Evolutionary conservation across 495 filamentous ascomycete species (phyloP).

Genomic region (Viridothelium virens): DNA sequence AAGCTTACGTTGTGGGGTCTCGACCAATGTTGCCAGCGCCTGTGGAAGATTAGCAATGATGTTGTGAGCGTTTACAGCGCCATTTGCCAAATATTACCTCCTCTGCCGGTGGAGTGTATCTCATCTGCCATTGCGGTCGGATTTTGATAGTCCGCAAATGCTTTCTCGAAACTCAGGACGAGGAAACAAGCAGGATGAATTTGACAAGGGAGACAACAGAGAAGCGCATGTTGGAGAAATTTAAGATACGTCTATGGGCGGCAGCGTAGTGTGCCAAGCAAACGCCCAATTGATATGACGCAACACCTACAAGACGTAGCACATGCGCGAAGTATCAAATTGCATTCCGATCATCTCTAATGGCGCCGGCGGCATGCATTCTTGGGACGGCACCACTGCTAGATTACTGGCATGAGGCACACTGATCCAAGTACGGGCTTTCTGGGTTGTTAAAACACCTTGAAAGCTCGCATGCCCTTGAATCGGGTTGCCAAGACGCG

Average conservation of each 20-base stretch:
- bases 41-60: constrained; percentile 12
- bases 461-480: not conserved
- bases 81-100: constrained; percentile 23
- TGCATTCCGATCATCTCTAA: not conserved
- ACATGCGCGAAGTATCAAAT: not conserved
- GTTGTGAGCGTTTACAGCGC: not conserved
- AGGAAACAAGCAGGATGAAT: not conserved
- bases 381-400: no score
- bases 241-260: not conserved
- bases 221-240: not conserved
- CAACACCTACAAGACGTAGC: constrained; percentile 3
- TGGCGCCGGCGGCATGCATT: no score
- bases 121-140: constrained; percentile 14
- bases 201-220: not conserved
- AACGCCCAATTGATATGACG: not conserved
- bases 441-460: no score
- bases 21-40: constrained; percentile 38
- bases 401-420: not conserved
- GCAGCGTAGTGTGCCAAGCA: constrained; percentile 5
- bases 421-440: not conserved
- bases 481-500: not conserved
- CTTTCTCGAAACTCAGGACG: not conserved
- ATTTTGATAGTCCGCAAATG: not conserved
- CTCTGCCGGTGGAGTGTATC: constrained; percentile 36
- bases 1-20: constrained; percentile 26